Percentiles rank a stretch among this genome's conserved stretches.
phyloP scores from a whole-genome alignment of 345 rosid genomes.

The Hibiscus trionum region DNA sequence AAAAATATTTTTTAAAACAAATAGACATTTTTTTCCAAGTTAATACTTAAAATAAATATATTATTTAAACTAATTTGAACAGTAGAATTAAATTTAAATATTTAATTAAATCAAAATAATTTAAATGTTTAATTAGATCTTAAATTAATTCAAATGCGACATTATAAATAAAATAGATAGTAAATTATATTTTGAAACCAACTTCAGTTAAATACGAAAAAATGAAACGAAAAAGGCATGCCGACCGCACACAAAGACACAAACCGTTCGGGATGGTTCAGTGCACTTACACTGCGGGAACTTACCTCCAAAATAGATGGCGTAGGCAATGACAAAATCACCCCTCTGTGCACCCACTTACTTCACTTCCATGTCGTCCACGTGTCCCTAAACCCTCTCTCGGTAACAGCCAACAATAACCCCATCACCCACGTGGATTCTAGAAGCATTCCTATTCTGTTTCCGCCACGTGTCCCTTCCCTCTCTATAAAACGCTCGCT shows the following conservation, averaged over 20 bases:
- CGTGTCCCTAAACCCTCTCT: constrained; percentile 53
- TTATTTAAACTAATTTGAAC: no score
- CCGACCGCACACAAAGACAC: constrained; percentile 27
- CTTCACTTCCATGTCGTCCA: constrained; percentile 30
- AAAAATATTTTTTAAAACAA: no score
- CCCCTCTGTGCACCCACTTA: constrained; percentile 34
- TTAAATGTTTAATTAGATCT: no score
- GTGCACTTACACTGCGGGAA: constrained; percentile 22
- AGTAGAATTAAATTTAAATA: no score
- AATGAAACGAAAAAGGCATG: background rate
- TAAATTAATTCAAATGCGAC: no score
- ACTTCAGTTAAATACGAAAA: no score
- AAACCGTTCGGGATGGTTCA: background rate
- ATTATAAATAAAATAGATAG: no score
- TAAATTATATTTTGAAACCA: no score
- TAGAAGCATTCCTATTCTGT: constrained; percentile 39
- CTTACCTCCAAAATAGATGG: constrained; percentile 4
- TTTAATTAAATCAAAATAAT: no score
- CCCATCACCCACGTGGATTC: constrained; percentile 34
- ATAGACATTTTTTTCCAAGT: no score
- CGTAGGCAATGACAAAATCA: constrained; percentile 91
- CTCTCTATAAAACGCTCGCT: constrained; percentile 40
- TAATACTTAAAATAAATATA: no score
- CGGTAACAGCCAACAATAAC: constrained; percentile 15
- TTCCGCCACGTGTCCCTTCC: constrained; percentile 35